A percentile compares a stretch with the other conserved stretches of the same genome.
These are phyloP conservation scores for Sordaria brevicollis DNA, from an alignment of 495 filamentous ascomycete genomes.

Conservation along the genomic window DNA sequence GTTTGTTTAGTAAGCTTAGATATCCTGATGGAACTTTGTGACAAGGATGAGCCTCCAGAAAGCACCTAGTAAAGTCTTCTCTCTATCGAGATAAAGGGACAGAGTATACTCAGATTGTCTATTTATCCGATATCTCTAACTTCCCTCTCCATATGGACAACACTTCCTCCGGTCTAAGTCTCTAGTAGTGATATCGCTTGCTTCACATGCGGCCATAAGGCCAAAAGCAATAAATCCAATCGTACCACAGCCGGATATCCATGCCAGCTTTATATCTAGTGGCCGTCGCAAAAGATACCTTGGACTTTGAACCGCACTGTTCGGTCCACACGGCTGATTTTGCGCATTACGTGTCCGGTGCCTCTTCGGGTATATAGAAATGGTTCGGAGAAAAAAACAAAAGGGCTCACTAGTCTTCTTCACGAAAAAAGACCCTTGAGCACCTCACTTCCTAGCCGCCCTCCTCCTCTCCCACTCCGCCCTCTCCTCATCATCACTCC, in stretches of 20 bases:
- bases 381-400: not conserved
- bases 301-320: not conserved
- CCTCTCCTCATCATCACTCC: conserved; percentile 42
- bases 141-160: not conserved
- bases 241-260: not conserved
- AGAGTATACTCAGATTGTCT: not conserved
- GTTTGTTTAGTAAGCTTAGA: no score
- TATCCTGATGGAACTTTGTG: no score
- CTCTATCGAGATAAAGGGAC: not conserved
- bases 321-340: not conserved
- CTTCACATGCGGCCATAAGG: not conserved
- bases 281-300: not conserved
- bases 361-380: not conserved
- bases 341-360: not conserved
- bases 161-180: not conserved
- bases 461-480: conserved; percentile 40
- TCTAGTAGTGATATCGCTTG: not conserved
- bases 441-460: conserved; percentile 17
- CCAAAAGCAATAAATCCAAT: not conserved
- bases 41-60: no score
- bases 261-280: not conserved
- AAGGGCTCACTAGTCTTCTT: not conserved
- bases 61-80: no score
- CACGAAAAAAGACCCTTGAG: not conserved
- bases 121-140: not conserved